Percentiles rank a stretch among this genome's conserved stretches.
Conservation (phyloP, 371 early-diverging fungal species). For the Thermomucor indicae-seudaticae region DNA sequence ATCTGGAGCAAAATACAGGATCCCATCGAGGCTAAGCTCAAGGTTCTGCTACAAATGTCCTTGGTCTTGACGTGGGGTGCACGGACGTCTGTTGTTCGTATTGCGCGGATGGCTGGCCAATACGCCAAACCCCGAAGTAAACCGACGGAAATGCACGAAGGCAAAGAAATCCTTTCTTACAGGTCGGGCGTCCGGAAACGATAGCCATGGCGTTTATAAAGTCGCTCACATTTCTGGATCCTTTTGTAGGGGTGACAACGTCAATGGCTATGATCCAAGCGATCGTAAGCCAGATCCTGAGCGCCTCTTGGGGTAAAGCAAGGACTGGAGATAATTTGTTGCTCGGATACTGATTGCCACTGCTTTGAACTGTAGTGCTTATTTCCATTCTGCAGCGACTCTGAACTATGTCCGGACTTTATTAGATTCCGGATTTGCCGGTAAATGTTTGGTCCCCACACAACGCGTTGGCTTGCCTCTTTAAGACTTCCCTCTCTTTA, state of each 20-base stretch:
- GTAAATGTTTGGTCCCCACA: constrained; percentile 15
- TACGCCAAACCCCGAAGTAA: constrained; percentile 96
- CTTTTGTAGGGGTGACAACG: constrained; percentile 81
- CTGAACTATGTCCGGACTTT: constrained; percentile 91
- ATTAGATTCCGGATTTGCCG: constrained; percentile 75
- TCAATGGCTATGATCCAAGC: constrained; percentile 87
- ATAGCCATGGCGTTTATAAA: background rate
- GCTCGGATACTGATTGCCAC: background rate
- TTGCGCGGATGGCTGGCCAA: constrained; percentile 97
- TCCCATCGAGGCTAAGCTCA: constrained; percentile 90
- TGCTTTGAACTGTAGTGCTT: constrained; percentile 57
- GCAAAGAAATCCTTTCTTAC: constrained; percentile 72
- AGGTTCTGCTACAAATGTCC: constrained; percentile 95
- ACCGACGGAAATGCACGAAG: constrained; percentile 85
- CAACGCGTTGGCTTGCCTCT: background rate
- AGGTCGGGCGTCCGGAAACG: constrained; percentile 30
- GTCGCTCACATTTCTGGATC: background rate
- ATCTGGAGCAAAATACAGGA: constrained; percentile 36
- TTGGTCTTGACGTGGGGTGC: constrained; percentile 93
- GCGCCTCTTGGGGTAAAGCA: constrained; percentile 72
- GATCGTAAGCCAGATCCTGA: constrained; percentile 94
- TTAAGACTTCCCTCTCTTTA: background rate
- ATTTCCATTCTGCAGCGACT: constrained; percentile 97
- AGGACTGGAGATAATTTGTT: background rate
- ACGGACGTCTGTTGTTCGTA: constrained; percentile 88